phyloP scores from a whole-genome alignment of 2,329 filamentous ascomycete genomes.

The Parascedosporium putredinis region DNA sequence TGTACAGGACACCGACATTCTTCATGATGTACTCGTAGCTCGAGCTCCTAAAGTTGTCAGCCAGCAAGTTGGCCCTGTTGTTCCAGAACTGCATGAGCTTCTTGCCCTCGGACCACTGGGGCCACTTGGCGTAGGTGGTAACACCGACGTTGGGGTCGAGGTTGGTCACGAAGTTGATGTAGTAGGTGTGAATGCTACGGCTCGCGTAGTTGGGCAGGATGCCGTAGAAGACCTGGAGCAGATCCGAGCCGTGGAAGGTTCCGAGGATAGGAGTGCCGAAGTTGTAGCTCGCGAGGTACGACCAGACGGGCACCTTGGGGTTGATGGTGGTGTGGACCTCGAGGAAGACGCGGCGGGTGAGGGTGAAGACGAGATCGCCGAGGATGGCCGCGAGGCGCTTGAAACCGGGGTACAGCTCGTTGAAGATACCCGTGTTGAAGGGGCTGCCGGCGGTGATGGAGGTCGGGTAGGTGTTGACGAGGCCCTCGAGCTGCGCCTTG shows the following conservation, averaged over 20 bases:
- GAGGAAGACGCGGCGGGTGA: constrained; percentile 32
- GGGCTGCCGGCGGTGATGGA: constrained; percentile 43
- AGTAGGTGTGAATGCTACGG: constrained; percentile 41
- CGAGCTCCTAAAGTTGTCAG: constrained; percentile 13
- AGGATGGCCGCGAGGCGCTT: constrained; percentile 53
- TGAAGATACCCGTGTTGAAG: constrained; percentile 44
- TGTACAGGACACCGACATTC: constrained; percentile 2
- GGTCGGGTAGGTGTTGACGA: constrained; percentile 40
- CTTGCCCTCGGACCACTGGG: constrained; percentile 28
- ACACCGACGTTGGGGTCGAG: constrained; percentile 41
- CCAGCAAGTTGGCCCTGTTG: constrained; percentile 9
- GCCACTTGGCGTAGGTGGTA: constrained; percentile 18
- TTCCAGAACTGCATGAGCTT: constrained; percentile 22
- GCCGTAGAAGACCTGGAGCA: constrained; percentile 45
- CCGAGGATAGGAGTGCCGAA: constrained; percentile 51
- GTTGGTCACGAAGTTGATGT: constrained; percentile 46
- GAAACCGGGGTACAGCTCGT: constrained; percentile 55
- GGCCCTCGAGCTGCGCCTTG: constrained; percentile 27
- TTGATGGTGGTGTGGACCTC: constrained; percentile 25
- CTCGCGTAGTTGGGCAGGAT: constrained; percentile 37
- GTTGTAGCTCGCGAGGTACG: constrained; percentile 49
- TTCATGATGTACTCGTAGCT: constrained; percentile 12
- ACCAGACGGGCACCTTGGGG: constrained; percentile 43
- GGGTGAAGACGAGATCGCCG: constrained; percentile 49
- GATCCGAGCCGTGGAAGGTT: constrained; percentile 51